These are phyloP conservation scores for Hordeum marinum DNA, from an alignment of 176 grass and related monocot species.

Conservation along the genomic window DNA sequence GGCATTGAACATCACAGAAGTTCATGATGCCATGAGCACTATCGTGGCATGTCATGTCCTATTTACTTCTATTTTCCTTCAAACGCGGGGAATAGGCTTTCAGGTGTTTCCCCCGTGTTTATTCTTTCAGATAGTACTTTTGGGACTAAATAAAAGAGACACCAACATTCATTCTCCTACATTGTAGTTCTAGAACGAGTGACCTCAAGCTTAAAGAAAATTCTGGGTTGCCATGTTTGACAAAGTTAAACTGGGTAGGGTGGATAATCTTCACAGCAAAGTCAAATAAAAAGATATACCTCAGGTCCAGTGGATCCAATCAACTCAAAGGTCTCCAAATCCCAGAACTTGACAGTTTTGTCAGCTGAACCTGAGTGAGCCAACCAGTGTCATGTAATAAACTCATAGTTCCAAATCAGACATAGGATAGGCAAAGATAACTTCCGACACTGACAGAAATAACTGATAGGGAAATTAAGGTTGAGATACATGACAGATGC, in stretches of 20 bases:
- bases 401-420: constrained; percentile 11
- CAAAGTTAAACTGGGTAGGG: constrained; percentile 5
- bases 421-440: background rate
- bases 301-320: constrained; percentile 93
- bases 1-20: background rate
- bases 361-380: constrained; percentile 76
- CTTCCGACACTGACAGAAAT: constrained; percentile 16
- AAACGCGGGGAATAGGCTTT: background rate
- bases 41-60: background rate
- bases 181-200: background rate
- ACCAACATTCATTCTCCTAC: background rate
- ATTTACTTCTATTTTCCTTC: background rate
- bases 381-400: constrained; percentile 15
- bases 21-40: background rate
- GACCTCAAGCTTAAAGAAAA: background rate
- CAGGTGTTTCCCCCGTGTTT: background rate
- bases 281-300: constrained; percentile 41
- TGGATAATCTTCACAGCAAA: background rate
- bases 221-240: background rate
- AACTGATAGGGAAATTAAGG: background rate
- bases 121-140: background rate
- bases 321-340: constrained; percentile 95
- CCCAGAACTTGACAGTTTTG: constrained; percentile 98
- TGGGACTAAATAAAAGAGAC: background rate
- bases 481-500: background rate